These are phyloP conservation scores for Coleophoma eucalyptorum DNA, from an alignment of 2,329 filamentous ascomycete genomes.

Conservation along the genomic window DNA sequence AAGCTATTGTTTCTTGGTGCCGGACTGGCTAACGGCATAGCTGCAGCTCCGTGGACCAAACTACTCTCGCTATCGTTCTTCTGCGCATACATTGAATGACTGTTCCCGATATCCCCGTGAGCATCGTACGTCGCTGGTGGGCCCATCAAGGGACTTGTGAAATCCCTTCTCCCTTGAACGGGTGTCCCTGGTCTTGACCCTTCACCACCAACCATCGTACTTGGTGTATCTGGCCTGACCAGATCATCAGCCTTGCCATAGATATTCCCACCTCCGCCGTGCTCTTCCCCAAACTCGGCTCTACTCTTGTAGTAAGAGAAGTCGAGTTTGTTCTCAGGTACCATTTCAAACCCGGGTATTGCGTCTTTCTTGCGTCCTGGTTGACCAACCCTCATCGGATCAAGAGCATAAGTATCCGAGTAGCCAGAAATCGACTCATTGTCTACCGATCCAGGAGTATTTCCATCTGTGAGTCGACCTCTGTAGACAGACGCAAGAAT, in stretches of 20 bases:
- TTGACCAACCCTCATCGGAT: constrained; percentile 61
- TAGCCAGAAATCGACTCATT: constrained; percentile 63
- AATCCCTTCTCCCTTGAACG: constrained; percentile 10
- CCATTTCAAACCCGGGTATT: constrained; percentile 80
- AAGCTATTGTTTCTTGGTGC: constrained; percentile 28
- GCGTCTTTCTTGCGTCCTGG: constrained; percentile 32
- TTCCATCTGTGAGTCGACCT: constrained; percentile 69
- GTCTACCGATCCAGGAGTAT: constrained; percentile 54
- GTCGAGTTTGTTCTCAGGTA: constrained; percentile 82
- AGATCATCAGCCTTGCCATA: constrained; percentile 59
- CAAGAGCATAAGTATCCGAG: constrained; percentile 77
- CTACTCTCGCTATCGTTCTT: constrained; percentile 49
- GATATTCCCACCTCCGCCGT: constrained; percentile 67
- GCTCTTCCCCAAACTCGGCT: constrained; percentile 80
- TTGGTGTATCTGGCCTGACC: constrained; percentile 29
- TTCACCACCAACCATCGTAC: constrained; percentile 10
- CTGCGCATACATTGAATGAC: constrained; percentile 39
- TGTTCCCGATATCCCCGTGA: constrained; percentile 14
- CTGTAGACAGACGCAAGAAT: constrained; percentile 82
- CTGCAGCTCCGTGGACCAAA: constrained; percentile 49
- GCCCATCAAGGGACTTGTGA: constrained; percentile 1
- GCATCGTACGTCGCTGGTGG: constrained; percentile 18
- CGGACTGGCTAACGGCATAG: constrained; percentile 40
- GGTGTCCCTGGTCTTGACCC: constrained; percentile 23
- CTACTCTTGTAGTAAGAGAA: constrained; percentile 90